These are phyloP conservation scores for Ogataea wickerhamii DNA, from an alignment of 805 yeast genomes.

Conservation along the genomic window DNA sequence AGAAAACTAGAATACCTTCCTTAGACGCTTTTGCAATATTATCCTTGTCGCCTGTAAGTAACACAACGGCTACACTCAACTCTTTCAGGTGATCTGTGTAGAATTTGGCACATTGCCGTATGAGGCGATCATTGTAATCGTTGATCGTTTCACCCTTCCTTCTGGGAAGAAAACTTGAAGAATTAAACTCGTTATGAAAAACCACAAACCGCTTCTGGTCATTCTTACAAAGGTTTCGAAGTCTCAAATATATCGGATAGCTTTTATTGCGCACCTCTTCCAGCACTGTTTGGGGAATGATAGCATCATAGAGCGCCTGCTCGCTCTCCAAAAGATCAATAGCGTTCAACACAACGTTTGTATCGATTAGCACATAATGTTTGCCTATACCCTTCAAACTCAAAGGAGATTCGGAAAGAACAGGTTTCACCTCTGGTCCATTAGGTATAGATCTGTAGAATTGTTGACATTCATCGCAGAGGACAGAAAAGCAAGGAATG, in stretches of 20 bases:
- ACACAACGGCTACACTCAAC: conserved; percentile 43
- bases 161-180: conserved; percentile 65
- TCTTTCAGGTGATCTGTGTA: conserved; percentile 59
- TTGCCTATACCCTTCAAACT: conserved; percentile 45
- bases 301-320: conserved; percentile 78
- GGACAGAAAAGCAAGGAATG: conserved; percentile 81
- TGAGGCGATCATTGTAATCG: conserved; percentile 90
- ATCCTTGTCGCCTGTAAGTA: conserved; percentile 75
- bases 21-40: conserved; percentile 55
- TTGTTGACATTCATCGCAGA: conserved; percentile 60
- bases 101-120: conserved; percentile 71
- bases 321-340: conserved; percentile 84
- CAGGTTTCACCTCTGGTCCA: conserved; percentile 62
- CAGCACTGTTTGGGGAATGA: conserved; percentile 90
- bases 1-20: conserved; percentile 52
- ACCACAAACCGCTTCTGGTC: conserved; percentile 83
- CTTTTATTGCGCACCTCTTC: conserved; percentile 90
- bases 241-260: conserved; percentile 80
- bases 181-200: conserved; percentile 88
- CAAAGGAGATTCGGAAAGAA: conserved; percentile 63
- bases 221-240: conserved; percentile 69
- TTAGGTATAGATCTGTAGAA: conserved; percentile 58
- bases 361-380: conserved; percentile 86
- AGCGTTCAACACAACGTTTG: conserved; percentile 82
- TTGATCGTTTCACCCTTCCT: conserved; percentile 67